Base-by-base conservation (phyloP, 441 rosid species). In the Omphalea diandra region DNA sequence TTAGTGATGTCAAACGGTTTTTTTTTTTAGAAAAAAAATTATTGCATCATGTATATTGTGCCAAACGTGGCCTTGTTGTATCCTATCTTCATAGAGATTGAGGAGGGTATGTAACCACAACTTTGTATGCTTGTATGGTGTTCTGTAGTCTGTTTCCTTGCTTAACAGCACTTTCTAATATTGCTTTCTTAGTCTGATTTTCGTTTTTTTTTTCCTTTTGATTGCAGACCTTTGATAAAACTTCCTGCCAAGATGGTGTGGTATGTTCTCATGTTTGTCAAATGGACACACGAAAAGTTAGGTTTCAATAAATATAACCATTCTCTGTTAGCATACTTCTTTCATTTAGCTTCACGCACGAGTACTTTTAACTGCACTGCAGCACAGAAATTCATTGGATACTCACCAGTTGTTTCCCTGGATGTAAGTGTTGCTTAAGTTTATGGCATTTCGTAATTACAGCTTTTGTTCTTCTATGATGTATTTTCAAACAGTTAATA, bases 331-430 rank as follows among this genome's bases (percentile, higher is more conserved):
- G 83, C 85, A 68, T 79, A 81, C 76, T 72, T 83, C 75, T 71
- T 86, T 75, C 84, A 81, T 60, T 47, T 88, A 79, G 91, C 97
- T 80, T 81, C 91, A 43, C 77, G 83, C 67, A 85, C 85, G 33
- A 88, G 97, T 79, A 90, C 97, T 76, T 90, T 92, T 74, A 86
- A 87, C 79, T 87, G 96, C 85, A 79, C 75, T 77, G 93, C 90
- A 56, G 98, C 98, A 65, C 83, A 69, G 71, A 86, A 82, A 77
- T 84, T 83, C 80, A 77, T 90, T 66, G 96, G 89, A 61, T 94
- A 92, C 79, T 75, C 83, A 35, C 97, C 97, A 29, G 68, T 82
- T 73, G 81, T 89, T 67, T 73, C 96, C 68, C 81, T 84, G 65
- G 84, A 84, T 71, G 99, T 94, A 82, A 81, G 94, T 77, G 6